These are phyloP conservation scores for Erigeron philadelphicus DNA, from an alignment of 140 eudicot species.

Conservation along the genomic window DNA sequence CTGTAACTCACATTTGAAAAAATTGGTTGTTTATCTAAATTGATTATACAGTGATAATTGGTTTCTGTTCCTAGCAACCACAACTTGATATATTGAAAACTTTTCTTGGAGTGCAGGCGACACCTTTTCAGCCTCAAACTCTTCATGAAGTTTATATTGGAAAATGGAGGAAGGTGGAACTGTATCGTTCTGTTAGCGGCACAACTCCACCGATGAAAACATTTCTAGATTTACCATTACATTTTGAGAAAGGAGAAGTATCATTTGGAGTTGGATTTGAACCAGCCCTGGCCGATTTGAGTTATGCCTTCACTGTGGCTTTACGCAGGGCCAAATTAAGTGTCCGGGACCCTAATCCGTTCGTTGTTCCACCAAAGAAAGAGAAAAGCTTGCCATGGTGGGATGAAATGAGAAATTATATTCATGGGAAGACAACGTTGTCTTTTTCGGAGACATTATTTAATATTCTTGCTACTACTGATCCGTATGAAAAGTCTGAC, in stretches of 20 bases:
- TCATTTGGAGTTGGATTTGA: slow-evolving; percentile 82
- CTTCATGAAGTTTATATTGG: slow-evolving; percentile 69
- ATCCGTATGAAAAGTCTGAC: slow-evolving; percentile 77
- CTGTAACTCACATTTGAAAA: background rate
- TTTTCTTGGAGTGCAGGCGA: slow-evolving; percentile 59
- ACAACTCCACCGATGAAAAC: slow-evolving; percentile 94
- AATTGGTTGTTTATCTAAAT: background rate
- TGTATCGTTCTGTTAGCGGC: slow-evolving; percentile 88
- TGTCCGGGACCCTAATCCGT: slow-evolving; percentile 64
- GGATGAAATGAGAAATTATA: slow-evolving; percentile 94
- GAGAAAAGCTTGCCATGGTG: slow-evolving; percentile 98
- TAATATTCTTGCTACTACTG: slow-evolving; percentile 68
- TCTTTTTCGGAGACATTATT: slow-evolving; percentile 50
- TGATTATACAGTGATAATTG: background rate
- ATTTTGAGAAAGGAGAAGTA: slow-evolving; percentile 77
- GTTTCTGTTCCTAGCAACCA: slow-evolving; percentile 3
- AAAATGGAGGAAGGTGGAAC: slow-evolving; percentile 74
- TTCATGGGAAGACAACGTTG: slow-evolving; percentile 61
- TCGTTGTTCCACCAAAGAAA: slow-evolving; percentile 60
- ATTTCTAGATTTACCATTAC: slow-evolving; percentile 59
- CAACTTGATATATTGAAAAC: slow-evolving; percentile 1
- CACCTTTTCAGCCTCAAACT: slow-evolving; percentile 86
- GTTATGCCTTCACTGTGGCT: slow-evolving; percentile 89
- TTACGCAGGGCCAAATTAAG: slow-evolving; percentile 89
- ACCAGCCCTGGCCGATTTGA: slow-evolving; percentile 76